A percentile compares a stretch with the other conserved stretches of the same genome.
Evolutionary conservation across 441 rosid species (phyloP).

Genomic region (Populus hybrid): DNA sequence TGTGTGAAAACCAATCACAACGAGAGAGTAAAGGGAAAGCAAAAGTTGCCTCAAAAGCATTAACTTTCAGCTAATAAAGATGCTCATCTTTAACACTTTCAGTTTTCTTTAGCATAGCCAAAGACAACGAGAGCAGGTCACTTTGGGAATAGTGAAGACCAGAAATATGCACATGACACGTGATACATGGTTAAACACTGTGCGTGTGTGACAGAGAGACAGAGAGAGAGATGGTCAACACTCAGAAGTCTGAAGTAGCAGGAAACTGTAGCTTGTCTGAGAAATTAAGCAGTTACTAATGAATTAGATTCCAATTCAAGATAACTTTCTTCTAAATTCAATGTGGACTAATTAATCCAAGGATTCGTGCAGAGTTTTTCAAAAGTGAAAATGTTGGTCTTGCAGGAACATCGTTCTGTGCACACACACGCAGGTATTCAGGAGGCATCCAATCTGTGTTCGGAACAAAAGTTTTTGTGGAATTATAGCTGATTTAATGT

Average conservation of each 20-base stretch:
- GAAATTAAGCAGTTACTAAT: conserved; percentile 8
- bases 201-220: neutral
- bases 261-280: conserved; percentile 7
- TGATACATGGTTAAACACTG: conserved; percentile 3
- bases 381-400: neutral
- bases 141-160: conserved; percentile 21
- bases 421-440: neutral
- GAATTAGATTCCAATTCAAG: neutral
- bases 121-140: neutral
- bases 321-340: neutral
- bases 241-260: conserved; percentile 4
- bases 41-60: neutral
- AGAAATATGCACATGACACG: conserved; percentile 19
- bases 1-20: neutral
- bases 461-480: neutral
- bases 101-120: conserved; percentile 5
- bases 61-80: conserved; percentile 1
- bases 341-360: neutral
- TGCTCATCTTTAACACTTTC: conserved; percentile 11
- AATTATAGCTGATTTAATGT: neutral
- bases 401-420: neutral
- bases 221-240: neutral
- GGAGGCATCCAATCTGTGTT: neutral
- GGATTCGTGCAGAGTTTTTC: neutral
- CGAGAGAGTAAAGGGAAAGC: neutral